Evolutionary conservation across 306 rosid genomes (phyloP).

Genomic region (Herpetospermum pedunculosum): DNA sequence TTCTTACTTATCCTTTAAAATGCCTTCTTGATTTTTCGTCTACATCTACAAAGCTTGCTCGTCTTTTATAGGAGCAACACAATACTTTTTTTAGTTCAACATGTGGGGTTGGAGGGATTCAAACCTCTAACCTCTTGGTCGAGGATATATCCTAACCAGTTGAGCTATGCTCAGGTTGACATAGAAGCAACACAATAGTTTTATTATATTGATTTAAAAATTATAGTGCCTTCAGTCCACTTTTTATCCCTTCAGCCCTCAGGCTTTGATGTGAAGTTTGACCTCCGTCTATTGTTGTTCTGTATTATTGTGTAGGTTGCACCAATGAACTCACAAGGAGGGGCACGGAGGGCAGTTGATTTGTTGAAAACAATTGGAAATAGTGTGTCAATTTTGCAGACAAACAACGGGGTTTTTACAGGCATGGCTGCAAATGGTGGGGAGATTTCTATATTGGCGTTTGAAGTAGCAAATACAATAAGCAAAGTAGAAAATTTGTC

Average conservation of each 20-base stretch:
- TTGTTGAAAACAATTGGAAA: constrained; percentile 69
- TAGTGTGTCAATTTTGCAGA: constrained; percentile 54
- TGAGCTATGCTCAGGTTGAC: too few species aligned
- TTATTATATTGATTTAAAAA: neutral
- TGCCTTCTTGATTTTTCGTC: neutral
- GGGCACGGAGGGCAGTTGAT: constrained; percentile 59
- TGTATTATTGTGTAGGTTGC: constrained; percentile 24
- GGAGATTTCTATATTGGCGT: constrained; percentile 67
- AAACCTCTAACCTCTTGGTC: too few species aligned
- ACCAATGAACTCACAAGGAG: constrained; percentile 37
- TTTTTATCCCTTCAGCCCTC: neutral
- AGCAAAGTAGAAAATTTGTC: constrained; percentile 57
- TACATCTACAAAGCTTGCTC: neutral
- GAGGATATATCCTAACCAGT: too few species aligned
- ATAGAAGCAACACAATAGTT: too few species aligned
- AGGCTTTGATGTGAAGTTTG: neutral
- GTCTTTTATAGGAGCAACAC: neutral
- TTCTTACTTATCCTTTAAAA: neutral
- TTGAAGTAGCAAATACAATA: constrained; percentile 92
- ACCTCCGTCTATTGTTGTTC: neutral
- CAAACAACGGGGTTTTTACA: constrained; percentile 35
- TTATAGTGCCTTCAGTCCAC: neutral
- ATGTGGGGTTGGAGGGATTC: too few species aligned
- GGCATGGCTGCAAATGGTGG: constrained; percentile 41
- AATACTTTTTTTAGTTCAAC: too few species aligned